These are phyloP conservation scores for Vanderwaltozyma tropicalis DNA, from an alignment of 805 yeast species.

Conservation along the genomic window DNA sequence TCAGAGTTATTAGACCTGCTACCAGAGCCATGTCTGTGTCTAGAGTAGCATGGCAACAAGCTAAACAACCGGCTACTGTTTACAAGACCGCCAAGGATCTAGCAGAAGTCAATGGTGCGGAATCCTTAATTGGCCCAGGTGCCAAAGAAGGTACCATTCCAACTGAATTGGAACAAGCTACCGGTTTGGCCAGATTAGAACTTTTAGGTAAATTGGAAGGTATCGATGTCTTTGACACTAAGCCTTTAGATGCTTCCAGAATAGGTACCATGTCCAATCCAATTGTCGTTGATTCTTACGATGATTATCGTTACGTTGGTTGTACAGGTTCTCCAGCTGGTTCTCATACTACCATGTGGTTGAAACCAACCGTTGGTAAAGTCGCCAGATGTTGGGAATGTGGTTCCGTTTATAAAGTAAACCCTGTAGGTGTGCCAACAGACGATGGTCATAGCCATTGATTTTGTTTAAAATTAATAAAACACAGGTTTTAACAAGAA, in stretches of 20 bases:
- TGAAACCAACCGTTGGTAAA: conserved; percentile 72
- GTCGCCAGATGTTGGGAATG: conserved; percentile 98
- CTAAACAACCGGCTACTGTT: conserved; percentile 23
- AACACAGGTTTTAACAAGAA: too few relatives aligned
- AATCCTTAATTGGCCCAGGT: conserved; percentile 82
- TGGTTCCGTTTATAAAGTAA: conserved; percentile 86
- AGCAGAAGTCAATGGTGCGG: conserved; percentile 69
- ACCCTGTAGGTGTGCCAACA: conserved; percentile 74
- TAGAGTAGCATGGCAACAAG: conserved; percentile 25
- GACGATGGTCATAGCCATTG: conserved; percentile 33
- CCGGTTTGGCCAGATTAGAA: conserved; percentile 97
- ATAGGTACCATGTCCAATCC: conserved; percentile 88
- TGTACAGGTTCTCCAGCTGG: conserved; percentile 95
- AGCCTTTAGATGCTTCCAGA: conserved; percentile 81
- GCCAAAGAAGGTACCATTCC: conserved; percentile 79
- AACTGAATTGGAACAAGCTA: conserved; percentile 90
- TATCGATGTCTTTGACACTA: conserved; percentile 82
- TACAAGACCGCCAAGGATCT: conserved; percentile 53
- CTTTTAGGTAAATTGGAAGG: conserved; percentile 90
- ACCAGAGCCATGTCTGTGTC: conserved; percentile 28
- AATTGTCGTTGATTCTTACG: conserved; percentile 78
- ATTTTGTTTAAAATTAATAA: too few relatives aligned
- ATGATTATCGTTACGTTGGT: conserved; percentile 90
- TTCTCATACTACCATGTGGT: conserved; percentile 85
- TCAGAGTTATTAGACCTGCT: conserved; percentile 24